These are phyloP conservation scores for Tetrapisispora fleetii DNA, from an alignment of 805 yeast genomes.

Conservation along the genomic window DNA sequence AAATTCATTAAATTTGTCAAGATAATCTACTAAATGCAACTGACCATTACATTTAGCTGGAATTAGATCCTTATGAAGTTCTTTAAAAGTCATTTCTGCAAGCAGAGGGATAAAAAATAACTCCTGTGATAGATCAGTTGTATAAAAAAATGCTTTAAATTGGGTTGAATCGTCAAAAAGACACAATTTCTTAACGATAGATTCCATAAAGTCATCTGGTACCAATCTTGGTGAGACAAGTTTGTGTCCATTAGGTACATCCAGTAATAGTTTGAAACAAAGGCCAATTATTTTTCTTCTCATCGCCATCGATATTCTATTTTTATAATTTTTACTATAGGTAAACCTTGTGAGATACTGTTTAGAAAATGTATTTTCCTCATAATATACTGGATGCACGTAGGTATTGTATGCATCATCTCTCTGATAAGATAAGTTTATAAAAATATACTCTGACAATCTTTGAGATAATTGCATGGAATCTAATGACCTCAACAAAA, in stretches of 20 bases:
- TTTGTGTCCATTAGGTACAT: conserved; percentile 13
- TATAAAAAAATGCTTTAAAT: conserved; percentile 16
- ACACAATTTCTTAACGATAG: conserved; percentile 9
- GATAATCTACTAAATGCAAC: background rate
- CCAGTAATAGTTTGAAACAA: conserved; percentile 11
- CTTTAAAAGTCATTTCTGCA: conserved; percentile 16
- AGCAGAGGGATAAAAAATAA: conserved; percentile 16
- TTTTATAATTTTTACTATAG: conserved; percentile 8
- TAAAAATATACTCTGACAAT: conserved; percentile 16
- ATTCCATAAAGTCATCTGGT: conserved; percentile 8
- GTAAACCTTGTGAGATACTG: conserved; percentile 11
- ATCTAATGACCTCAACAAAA: conserved; percentile 10
- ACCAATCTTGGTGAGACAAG: conserved; percentile 9
- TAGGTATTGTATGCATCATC: conserved; percentile 2
- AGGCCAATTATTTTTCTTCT: conserved; percentile 14
- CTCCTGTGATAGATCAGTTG: conserved; percentile 8
- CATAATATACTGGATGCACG: conserved; percentile 15
- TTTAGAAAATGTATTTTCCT: conserved; percentile 10
- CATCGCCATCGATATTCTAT: conserved; percentile 13
- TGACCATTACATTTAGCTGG: background rate
- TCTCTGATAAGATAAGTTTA: conserved; percentile 8
- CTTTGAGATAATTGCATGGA: conserved; percentile 9
- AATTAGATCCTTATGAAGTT: background rate
- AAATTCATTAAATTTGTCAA: background rate
- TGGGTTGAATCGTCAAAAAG: conserved; percentile 11